These are phyloP conservation scores for Babesia divergens DNA, from an alignment of 169 alveolate genomes.

Conservation along the genomic window DNA sequence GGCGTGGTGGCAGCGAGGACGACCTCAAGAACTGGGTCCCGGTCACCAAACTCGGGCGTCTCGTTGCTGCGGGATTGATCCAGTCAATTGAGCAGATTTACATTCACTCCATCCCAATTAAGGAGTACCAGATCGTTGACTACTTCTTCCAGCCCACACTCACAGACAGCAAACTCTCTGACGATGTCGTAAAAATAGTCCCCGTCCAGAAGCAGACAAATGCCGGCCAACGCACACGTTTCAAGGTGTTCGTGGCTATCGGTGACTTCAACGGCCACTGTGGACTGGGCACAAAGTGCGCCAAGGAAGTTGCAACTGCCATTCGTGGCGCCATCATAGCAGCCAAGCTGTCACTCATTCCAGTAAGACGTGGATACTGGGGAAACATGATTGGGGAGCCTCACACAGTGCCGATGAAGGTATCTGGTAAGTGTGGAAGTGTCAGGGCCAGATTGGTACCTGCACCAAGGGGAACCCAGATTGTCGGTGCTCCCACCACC, in stretches of 20 bases:
- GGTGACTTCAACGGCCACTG: conserved; percentile 97
- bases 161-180: conserved; percentile 90
- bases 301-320: conserved; percentile 99
- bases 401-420: conserved; percentile 99
- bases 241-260: conserved; percentile 99
- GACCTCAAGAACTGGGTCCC: conserved; percentile 98
- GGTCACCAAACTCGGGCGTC: conserved; percentile 98
- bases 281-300: conserved; percentile 97
- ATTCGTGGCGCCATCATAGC: conserved; percentile 98
- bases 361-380: conserved; percentile 99
- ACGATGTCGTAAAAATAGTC: conserved; percentile 98
- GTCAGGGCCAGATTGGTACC: conserved; percentile 99
- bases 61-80: conserved; percentile 96
- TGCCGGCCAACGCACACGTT: conserved; percentile 99
- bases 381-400: conserved; percentile 99
- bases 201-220: conserved; percentile 99
- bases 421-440: conserved; percentile 99
- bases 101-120: conserved; percentile 98
- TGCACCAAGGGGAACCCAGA: conserved; percentile 99
- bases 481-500: conserved; percentile 99
- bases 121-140: conserved; percentile 97
- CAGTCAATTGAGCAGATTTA: conserved; percentile 96
- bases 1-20: conserved; percentile 81
- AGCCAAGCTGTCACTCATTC: conserved; percentile 98
- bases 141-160: conserved; percentile 86